Evolutionary conservation across 1,284 basidiomycete species (phyloP).

Genomic region (Rhodotorula glutinis): DNA sequence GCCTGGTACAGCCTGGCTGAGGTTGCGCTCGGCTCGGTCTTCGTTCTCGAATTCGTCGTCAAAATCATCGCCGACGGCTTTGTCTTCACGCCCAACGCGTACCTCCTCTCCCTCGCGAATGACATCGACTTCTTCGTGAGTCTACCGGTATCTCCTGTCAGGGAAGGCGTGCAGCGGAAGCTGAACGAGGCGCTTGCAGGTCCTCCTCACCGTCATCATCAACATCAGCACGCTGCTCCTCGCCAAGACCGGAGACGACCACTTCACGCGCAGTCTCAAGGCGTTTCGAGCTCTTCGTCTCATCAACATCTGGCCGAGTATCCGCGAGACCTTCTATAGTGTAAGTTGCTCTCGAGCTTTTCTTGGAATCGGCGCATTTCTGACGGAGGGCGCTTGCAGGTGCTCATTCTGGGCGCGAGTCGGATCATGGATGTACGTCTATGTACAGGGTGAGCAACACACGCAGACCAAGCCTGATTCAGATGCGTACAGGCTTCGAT

Average conservation of each 20-base stretch:
- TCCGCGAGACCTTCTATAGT: slow-evolving; percentile 88
- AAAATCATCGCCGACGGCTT: slow-evolving; percentile 90
- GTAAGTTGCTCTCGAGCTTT: neutral
- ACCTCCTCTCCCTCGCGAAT: slow-evolving; percentile 89
- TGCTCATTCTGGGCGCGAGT: slow-evolving; percentile 80
- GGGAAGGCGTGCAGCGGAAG: neutral
- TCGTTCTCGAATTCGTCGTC: slow-evolving; percentile 81
- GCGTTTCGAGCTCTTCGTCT: slow-evolving; percentile 83
- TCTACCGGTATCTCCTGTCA: neutral
- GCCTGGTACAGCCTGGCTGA: slow-evolving; percentile 91
- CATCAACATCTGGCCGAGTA: slow-evolving; percentile 80
- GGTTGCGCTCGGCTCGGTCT: slow-evolving; percentile 67
- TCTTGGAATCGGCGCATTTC: no score
- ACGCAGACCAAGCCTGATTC: no score
- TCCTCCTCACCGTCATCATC: slow-evolving; percentile 75
- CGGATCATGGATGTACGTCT: slow-evolving; percentile 77
- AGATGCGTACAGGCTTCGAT: slow-evolving; percentile 71
- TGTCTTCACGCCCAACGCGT: slow-evolving; percentile 89
- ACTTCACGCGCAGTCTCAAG: slow-evolving; percentile 80
- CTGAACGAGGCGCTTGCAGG: neutral
- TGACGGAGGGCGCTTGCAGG: slow-evolving; percentile 30
- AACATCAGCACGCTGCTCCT: slow-evolving; percentile 76
- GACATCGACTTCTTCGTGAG: slow-evolving; percentile 73
- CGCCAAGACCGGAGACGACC: slow-evolving; percentile 55
- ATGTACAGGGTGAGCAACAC: no score